Conservation (phyloP, 352 stramenopile genomes). For the Globisporangium solare region DNA sequence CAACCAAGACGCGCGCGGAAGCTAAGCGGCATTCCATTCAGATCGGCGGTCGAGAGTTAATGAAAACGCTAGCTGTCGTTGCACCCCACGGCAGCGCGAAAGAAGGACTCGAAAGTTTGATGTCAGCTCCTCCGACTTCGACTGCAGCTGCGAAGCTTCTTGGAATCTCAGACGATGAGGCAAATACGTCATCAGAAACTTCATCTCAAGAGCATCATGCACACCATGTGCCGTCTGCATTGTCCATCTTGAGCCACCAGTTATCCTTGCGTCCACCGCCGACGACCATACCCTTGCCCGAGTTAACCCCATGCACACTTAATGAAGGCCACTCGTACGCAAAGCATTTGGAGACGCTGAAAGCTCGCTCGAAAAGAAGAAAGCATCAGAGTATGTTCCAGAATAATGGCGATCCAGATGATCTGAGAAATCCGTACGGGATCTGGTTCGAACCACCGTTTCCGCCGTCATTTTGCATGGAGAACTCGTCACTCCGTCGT, state of each 20-base stretch:
- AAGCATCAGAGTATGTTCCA: slow-evolving; percentile 17
- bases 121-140: neutral
- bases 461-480: slow-evolving; percentile 21
- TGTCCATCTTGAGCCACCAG: neutral
- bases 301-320: neutral
- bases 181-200: neutral
- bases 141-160: neutral
- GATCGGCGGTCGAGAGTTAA: neutral
- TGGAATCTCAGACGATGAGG: neutral
- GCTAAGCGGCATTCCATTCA: slow-evolving; percentile 8
- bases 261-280: neutral
- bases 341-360: slow-evolving; percentile 24
- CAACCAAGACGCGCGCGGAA: too few relatives aligned
- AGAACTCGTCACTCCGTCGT: slow-evolving; percentile 23
- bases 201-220: neutral
- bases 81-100: too few relatives aligned
- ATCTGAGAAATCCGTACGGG: slow-evolving; percentile 13
- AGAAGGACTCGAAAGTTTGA: too few relatives aligned
- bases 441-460: slow-evolving; percentile 29
- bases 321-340: slow-evolving; percentile 11
- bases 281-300: neutral
- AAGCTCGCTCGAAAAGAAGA: slow-evolving; percentile 12
- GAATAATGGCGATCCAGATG: neutral
- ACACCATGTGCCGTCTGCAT: neutral
- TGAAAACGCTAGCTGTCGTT: neutral